A percentile compares a stretch with the other conserved stretches of the same genome.
Evolutionary conservation across 1,284 basidiomycete species (phyloP).

Genomic region (Apiotrichum gamsii): DNA sequence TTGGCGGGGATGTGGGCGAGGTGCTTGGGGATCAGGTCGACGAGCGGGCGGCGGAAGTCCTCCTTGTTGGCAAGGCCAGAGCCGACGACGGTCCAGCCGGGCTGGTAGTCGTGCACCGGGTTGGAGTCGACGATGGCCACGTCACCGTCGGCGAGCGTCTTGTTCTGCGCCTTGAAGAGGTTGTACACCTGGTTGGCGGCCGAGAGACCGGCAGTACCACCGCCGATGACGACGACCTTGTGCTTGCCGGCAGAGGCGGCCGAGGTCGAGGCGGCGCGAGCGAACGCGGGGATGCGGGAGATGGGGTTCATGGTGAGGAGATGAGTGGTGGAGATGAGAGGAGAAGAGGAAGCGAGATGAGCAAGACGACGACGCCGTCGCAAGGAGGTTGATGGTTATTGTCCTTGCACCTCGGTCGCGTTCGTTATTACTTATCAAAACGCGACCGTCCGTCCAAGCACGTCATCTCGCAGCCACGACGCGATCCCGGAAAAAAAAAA

Average conservation of each 20-base stretch:
- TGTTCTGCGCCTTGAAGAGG: conserved; percentile 64
- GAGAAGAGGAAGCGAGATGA: too few relatives aligned
- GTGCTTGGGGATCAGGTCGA: conserved; percentile 64
- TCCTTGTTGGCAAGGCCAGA: conserved; percentile 64
- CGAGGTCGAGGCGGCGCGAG: conserved; percentile 29
- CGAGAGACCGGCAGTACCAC: conserved; percentile 64
- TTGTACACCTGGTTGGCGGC: conserved; percentile 78
- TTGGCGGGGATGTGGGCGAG: conserved; percentile 69
- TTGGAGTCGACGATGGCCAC: conserved; percentile 69
- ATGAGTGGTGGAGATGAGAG: too few relatives aligned
- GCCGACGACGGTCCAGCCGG: conserved; percentile 89
- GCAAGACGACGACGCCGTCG: too few relatives aligned
- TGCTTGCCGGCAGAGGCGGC: conserved; percentile 41
- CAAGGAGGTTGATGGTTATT: too few relatives aligned
- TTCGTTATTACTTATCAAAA: too few relatives aligned
- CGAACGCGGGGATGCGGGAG: conserved; percentile 6
- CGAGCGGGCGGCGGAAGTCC: conserved; percentile 64
- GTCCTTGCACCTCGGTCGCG: too few relatives aligned
- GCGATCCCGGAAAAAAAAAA: too few relatives aligned
- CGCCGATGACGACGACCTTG: conserved; percentile 51
- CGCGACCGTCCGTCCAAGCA: too few relatives aligned
- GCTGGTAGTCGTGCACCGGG: conserved; percentile 52
- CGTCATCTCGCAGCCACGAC: too few relatives aligned
- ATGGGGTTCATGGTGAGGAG: neutral
- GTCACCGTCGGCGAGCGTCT: conserved; percentile 63